Base-by-base conservation (phyloP, 2,329 filamentous ascomycete species). In the Rhynchosporium secalis region DNA sequence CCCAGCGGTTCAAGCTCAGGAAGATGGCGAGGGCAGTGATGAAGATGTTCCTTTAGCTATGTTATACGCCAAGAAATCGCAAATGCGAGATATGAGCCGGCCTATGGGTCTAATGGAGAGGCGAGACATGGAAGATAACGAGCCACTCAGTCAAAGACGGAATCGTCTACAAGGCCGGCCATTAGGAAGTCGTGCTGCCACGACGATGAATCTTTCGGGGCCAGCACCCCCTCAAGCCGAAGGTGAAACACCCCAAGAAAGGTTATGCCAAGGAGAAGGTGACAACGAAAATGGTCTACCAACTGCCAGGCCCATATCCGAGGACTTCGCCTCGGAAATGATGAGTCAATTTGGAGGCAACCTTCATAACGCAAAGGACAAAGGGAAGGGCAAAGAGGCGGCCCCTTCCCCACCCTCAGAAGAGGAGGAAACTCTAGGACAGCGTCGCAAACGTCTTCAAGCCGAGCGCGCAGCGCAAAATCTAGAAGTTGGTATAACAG, bases 11-110 rank as follows among this genome's bases (percentile, higher is more conserved):
- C 78, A 79, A 7, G 79, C 83, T 60, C 70, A 73, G 2, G 75
- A 77, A 13, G 78, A 79, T 29, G 76, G 77, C 2, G 81, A 80
- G 0, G 86, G 86, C 12, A 80, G 83, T 56, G 92, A 96, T 66
- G 91, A 94, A 59, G 94, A 98, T 70, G 88, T 96, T 1, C 95
- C 95, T 0, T 80, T 99, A 4, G 95, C 89, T 10, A 80, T 98
- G 67, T 81, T 99, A 15, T 91, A 85, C 69, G 86, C 88, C 66
- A 80, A 83, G 33, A 78, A 78, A 47, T 54, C 61, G 0, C 63
- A 67, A 26, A 31, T 49, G 64, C 76, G 80, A 62, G 82, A 84
- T 76, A 71, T 87, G 66, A 82, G 86, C 76, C 77, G 86, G 10
- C 90, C 90, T 0, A 75, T 92, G 4, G 91, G 91, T 4, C 75